Evolutionary conservation across 176 grass and related monocot species (phyloP).

Genomic region (Musa itinerans): DNA sequence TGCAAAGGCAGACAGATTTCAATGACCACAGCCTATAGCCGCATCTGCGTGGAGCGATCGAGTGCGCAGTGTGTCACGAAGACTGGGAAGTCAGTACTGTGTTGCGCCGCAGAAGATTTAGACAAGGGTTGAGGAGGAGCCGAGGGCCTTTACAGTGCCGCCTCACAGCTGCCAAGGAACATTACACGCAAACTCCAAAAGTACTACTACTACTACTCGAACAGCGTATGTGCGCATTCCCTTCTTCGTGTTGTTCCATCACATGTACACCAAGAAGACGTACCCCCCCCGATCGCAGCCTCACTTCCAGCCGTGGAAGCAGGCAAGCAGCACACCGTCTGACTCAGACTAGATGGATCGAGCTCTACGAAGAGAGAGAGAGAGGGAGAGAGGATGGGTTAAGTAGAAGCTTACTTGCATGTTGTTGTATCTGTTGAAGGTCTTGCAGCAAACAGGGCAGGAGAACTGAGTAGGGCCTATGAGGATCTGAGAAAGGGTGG

Average conservation of each 20-base stretch:
- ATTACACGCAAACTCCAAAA: conserved; percentile 14
- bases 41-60: background rate
- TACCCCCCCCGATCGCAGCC: background rate
- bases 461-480: conserved; percentile 86
- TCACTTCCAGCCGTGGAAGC: background rate
- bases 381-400: too few relatives aligned
- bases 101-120: conserved; percentile 30
- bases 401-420: conserved; percentile 40
- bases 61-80: conserved; percentile 6
- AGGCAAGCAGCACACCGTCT: background rate
- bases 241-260: conserved; percentile 36
- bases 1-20: conserved; percentile 1
- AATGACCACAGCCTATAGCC: background rate
- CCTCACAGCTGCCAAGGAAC: conserved; percentile 13
- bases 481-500: conserved; percentile 82
- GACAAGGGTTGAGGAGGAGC: conserved; percentile 18
- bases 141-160: background rate
- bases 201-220: background rate
- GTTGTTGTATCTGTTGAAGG: conserved; percentile 92
- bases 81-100: background rate
- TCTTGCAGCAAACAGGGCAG: conserved; percentile 78
- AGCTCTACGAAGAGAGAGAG: too few relatives aligned
- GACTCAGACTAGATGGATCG: too few relatives aligned
- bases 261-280: conserved; percentile 15
- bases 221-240: conserved; percentile 22